Percentiles rank a stretch among this genome's conserved stretches.
These are phyloP conservation scores for Taphrina wiesneri DNA, from an alignment of 1,139 yeast species.

Conservation along the genomic window DNA sequence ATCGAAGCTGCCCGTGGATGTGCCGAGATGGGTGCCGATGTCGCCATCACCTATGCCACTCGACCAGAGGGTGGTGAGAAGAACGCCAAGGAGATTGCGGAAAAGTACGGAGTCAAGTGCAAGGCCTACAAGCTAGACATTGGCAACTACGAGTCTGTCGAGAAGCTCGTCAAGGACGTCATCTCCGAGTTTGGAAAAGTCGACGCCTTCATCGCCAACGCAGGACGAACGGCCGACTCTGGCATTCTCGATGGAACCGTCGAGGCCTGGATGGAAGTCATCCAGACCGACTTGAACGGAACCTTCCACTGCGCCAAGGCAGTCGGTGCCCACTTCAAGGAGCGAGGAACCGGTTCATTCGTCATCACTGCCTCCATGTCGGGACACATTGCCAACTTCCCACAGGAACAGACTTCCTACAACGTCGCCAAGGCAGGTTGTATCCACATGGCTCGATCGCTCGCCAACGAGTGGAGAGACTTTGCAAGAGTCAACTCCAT, in stretches of 20 bases:
- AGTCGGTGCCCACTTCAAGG: conserved; percentile 70
- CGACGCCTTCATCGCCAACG: conserved; percentile 85
- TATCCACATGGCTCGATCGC: conserved; percentile 71
- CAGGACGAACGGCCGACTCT: conserved; percentile 80
- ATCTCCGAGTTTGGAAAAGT: conserved; percentile 72
- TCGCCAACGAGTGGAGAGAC: conserved; percentile 86
- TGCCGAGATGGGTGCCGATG: conserved; percentile 89
- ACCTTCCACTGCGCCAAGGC: conserved; percentile 73
- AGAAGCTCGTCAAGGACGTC: conserved; percentile 58
- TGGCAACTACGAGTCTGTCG: conserved; percentile 55
- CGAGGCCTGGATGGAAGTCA: conserved; percentile 64
- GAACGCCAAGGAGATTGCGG: conserved; percentile 58
- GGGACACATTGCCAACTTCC: conserved; percentile 82
- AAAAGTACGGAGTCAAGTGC: conserved; percentile 65
- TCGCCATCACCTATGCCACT: conserved; percentile 69
- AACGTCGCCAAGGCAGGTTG: conserved; percentile 86
- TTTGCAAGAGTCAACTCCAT: conserved; percentile 75
- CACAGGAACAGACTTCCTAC: conserved; percentile 88
- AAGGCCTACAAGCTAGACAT: conserved; percentile 75
- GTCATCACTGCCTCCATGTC: conserved; percentile 89
- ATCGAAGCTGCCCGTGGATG: conserved; percentile 78
- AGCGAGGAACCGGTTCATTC: conserved; percentile 70
- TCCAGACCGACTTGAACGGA: conserved; percentile 72
- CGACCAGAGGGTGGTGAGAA: conserved; percentile 56
- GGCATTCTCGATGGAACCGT: conserved; percentile 62